Percentiles rank a stretch among this genome's conserved stretches.
Conservation (phyloP, 805 yeast species). For the Wickerhamiella qilinensis region DNA sequence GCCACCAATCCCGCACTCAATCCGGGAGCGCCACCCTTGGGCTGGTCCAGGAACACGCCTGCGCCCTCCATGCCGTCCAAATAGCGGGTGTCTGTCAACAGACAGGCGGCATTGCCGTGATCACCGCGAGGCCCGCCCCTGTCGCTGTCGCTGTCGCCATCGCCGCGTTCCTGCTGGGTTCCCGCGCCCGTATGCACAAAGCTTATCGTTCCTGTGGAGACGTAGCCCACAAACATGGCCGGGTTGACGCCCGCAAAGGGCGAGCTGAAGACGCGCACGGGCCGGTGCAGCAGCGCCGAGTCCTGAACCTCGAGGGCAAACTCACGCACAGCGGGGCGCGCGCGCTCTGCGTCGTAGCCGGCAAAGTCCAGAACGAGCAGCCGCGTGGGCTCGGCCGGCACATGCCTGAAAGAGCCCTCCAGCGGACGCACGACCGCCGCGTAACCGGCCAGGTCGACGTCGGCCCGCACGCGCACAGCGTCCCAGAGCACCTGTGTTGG, state of each 20-base stretch:
- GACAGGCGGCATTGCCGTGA: conserved; percentile 4
- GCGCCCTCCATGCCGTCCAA: conserved; percentile 20
- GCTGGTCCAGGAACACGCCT: not conserved
- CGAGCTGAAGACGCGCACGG: conserved; percentile 14
- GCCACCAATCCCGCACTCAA: conserved; percentile 17
- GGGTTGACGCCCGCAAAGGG: conserved; percentile 23
- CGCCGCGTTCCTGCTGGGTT: too few species aligned
- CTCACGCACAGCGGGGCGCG: not conserved
- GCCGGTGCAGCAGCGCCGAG: not conserved
- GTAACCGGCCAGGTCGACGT: not conserved
- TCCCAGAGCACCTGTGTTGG: conserved; percentile 9
- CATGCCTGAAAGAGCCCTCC: conserved; percentile 5
- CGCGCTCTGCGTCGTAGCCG: not conserved
- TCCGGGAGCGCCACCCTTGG: not conserved
- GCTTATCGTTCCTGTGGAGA: conserved; percentile 17
- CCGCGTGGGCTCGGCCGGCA: conserved; percentile 4
- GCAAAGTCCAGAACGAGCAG: conserved; percentile 8
- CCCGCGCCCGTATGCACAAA: conserved; percentile 7
- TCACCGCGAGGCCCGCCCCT: conserved; percentile 2
- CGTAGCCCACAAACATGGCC: conserved; percentile 20
- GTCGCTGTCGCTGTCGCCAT: too few species aligned
- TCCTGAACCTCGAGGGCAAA: not conserved
- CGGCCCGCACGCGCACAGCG: conserved; percentile 3
- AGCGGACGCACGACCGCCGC: conserved; percentile 1
- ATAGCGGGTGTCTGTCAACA: conserved; percentile 19